Evolutionary conservation across 1,284 basidiomycete genomes (phyloP).

Genomic region (Peniophora sp.): DNA sequence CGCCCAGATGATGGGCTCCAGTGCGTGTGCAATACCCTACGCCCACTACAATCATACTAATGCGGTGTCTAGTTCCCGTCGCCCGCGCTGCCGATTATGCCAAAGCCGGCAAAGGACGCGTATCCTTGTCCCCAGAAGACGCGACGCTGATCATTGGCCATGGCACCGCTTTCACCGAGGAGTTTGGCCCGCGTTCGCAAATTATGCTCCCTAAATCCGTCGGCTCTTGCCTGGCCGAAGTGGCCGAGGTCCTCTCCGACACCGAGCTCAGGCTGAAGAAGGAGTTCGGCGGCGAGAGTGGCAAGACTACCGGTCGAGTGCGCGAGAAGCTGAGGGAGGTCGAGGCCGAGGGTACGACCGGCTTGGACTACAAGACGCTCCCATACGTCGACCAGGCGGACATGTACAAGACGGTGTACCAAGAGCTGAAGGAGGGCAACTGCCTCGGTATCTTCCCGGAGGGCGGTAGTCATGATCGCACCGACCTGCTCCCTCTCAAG

Average conservation of each 20-base stretch:
- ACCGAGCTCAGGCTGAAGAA: conserved; percentile 81
- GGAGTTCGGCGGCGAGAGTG: conserved; percentile 80
- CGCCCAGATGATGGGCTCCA: conserved; percentile 82
- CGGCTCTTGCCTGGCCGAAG: conserved; percentile 75
- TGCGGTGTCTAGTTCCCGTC: conserved; percentile 69
- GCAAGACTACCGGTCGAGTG: conserved; percentile 67
- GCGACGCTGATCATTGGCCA: conserved; percentile 76
- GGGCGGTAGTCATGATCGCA: conserved; percentile 97
- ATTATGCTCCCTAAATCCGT: conserved; percentile 84
- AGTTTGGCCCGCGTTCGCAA: conserved; percentile 79
- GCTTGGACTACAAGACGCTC: conserved; percentile 70
- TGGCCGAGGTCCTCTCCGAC: conserved; percentile 86
- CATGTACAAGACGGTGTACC: conserved; percentile 94
- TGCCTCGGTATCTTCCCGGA: conserved; percentile 96
- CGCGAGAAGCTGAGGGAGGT: conserved; percentile 59
- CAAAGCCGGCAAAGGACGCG: conserved; percentile 68
- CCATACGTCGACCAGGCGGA: conserved; percentile 88
- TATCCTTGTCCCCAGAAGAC: conserved; percentile 71
- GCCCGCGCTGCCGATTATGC: conserved; percentile 88
- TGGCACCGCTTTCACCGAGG: conserved; percentile 71
- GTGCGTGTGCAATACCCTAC: conserved; percentile 42
- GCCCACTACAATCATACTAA: conserved; percentile 11
- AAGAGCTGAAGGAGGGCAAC: conserved; percentile 80
- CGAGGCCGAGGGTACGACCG: conserved; percentile 43
- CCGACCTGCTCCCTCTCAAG: conserved; percentile 90